Conservation (phyloP, 108 stramenopile genomes). For the Skeletonema potamos region DNA sequence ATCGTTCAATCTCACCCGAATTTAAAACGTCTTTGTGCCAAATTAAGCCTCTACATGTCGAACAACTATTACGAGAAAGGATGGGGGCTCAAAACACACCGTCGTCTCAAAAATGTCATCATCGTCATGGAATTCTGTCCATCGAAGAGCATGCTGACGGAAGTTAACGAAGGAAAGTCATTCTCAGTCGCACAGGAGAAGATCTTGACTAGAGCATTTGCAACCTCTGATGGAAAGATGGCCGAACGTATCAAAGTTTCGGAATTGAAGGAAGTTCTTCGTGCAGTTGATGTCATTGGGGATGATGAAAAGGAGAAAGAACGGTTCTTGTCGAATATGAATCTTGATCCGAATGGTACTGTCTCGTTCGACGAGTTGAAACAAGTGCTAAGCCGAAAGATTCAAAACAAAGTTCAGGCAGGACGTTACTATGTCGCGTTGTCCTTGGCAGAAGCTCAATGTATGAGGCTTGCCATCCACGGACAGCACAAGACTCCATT, state of each 20-base stretch:
- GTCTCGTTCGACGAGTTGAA: constrained; percentile 89
- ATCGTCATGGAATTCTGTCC: constrained; percentile 92
- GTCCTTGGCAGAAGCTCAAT: constrained; percentile 94
- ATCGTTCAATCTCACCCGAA: background rate
- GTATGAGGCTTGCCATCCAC: constrained; percentile 93
- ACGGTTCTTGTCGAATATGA: constrained; percentile 71
- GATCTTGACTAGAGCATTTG: constrained; percentile 85
- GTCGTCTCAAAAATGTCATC: constrained; percentile 97
- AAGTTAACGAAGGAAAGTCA: constrained; percentile 78
- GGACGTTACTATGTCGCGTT: constrained; percentile 95
- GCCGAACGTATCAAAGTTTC: constrained; percentile 81
- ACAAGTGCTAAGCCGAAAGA: constrained; percentile 81
- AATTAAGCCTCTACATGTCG: constrained; percentile 63
- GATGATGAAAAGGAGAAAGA: constrained; percentile 80
- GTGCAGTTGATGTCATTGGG: constrained; percentile 91
- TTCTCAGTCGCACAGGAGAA: constrained; percentile 89
- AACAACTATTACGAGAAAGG: constrained; percentile 94
- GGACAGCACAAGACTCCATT: constrained; percentile 68
- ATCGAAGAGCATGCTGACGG: constrained; percentile 61
- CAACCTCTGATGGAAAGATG: constrained; percentile 81
- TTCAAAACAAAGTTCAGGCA: constrained; percentile 88
- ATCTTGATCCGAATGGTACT: constrained; percentile 66
- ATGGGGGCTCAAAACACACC: constrained; percentile 94
- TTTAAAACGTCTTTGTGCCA: background rate
- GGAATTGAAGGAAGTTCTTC: constrained; percentile 88